Conservation (phyloP, 805 yeast genomes). For the Wickerhamiella musiphila region DNA sequence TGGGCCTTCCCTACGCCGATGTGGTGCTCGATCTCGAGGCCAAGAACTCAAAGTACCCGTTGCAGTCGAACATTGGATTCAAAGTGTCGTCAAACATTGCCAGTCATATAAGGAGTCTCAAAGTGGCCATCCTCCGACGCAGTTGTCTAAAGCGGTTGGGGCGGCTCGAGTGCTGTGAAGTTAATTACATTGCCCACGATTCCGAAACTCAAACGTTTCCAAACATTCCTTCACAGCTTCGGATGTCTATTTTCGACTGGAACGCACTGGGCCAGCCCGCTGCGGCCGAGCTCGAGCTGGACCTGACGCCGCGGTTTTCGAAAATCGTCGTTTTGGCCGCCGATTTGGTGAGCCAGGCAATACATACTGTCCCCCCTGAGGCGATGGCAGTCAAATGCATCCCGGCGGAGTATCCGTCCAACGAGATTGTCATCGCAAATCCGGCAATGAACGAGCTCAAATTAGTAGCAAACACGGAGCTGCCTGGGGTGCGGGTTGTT, state of each 20-base stretch:
- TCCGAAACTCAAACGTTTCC: neutral
- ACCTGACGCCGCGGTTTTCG: constrained; percentile 1
- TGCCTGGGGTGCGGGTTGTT: constrained; percentile 5
- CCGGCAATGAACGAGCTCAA: constrained; percentile 7
- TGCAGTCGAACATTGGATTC: constrained; percentile 3
- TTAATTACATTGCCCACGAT: constrained; percentile 5
- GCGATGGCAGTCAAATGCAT: neutral
- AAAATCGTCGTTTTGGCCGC: neutral
- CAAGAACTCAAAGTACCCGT: constrained; percentile 1
- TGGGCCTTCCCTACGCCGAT: constrained; percentile 2
- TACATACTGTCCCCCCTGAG: neutral
- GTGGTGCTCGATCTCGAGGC: constrained; percentile 4
- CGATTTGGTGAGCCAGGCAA: neutral
- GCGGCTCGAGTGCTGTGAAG: constrained; percentile 4
- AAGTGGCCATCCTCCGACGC: neutral
- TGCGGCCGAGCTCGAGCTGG: constrained; percentile 7
- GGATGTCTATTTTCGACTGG: constrained; percentile 6
- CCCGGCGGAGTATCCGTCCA: neutral
- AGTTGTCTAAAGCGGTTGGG: constrained; percentile 2
- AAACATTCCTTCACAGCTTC: constrained; percentile 1
- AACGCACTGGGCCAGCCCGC: constrained; percentile 6
- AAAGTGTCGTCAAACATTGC: constrained; percentile 3
- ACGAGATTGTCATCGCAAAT: constrained; percentile 4
- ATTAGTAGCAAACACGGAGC: constrained; percentile 7
- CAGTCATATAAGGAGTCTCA: constrained; percentile 1